These are phyloP conservation scores for Ramaria rubella DNA, from an alignment of 768 basidiomycete species.

Conservation along the genomic window DNA sequence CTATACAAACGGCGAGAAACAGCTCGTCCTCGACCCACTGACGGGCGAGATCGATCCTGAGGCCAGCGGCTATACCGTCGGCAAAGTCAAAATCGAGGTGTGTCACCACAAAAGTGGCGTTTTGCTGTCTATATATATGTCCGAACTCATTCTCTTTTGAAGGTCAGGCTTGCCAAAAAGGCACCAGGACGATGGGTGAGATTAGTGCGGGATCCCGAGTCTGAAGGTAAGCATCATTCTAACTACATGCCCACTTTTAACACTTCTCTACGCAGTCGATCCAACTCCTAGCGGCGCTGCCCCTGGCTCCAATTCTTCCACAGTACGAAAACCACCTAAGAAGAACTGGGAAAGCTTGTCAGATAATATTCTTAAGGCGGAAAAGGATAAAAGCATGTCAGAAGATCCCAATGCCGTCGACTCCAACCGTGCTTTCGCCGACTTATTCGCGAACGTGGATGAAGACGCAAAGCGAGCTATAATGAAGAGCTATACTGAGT, in stretches of 20 bases:
- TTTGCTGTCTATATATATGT: background rate
- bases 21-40: conserved; percentile 69
- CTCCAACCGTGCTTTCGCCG: conserved; percentile 88
- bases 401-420: conserved; percentile 90
- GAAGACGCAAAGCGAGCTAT: conserved; percentile 90
- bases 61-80: conserved; percentile 57
- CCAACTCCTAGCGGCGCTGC: conserved; percentile 8
- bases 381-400: conserved; percentile 61
- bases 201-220: conserved; percentile 55
- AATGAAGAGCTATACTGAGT: conserved; percentile 97
- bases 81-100: conserved; percentile 80
- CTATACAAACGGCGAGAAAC: conserved; percentile 64
- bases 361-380: conserved; percentile 52
- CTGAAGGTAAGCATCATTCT: conserved; percentile 5
- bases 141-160: background rate
- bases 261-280: background rate
- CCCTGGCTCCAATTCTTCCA: conserved; percentile 11
- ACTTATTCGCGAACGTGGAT: conserved; percentile 85
- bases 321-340: conserved; percentile 29
- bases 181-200: conserved; percentile 64
- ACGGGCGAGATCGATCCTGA: conserved; percentile 72
- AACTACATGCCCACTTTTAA: background rate
- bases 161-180: conserved; percentile 62
- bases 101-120: background rate
- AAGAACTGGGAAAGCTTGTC: conserved; percentile 94